phyloP scores from a whole-genome alignment of 2,329 filamentous ascomycete species.

The Ciborinia camelliae region DNA sequence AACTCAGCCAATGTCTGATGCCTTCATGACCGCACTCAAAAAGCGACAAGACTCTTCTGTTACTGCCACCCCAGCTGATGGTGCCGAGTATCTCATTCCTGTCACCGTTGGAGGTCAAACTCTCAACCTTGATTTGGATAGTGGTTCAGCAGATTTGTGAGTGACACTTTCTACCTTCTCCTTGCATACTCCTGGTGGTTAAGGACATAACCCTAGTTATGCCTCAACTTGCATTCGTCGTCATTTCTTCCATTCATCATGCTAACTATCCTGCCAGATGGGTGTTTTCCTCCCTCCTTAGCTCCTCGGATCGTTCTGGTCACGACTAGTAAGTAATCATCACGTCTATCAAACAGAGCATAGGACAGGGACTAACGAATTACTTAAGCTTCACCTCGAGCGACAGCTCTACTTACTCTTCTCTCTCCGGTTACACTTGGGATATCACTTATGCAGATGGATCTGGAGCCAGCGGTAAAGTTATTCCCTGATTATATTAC shows the following conservation, averaged over 20 bases:
- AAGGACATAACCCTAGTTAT: not conserved
- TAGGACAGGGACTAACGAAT: conserved; percentile 11
- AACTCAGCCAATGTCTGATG: conserved; percentile 28
- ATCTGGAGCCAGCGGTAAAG: conserved; percentile 36
- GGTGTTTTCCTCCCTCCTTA: conserved; percentile 35
- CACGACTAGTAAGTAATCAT: conserved; percentile 10
- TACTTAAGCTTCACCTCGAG: conserved; percentile 31
- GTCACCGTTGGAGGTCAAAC: conserved; percentile 33
- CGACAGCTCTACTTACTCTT: conserved; percentile 31
- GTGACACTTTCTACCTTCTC: conserved; percentile 13
- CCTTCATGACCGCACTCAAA: conserved; percentile 27
- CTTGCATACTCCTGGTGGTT: not conserved
- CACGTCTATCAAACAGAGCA: not conserved
- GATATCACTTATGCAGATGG: conserved; percentile 39
- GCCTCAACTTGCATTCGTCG: not conserved
- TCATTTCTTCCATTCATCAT: not conserved
- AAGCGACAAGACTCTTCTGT: conserved; percentile 36
- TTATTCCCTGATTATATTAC: no score
- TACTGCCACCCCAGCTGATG: conserved; percentile 25
- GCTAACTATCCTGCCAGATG: conserved; percentile 22
- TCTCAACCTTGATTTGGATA: conserved; percentile 37
- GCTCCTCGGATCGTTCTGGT: conserved; percentile 17
- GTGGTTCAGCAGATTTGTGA: conserved; percentile 36
- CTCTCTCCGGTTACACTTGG: conserved; percentile 33
- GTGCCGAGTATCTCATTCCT: conserved; percentile 33